A percentile compares a stretch with the other conserved stretches of the same genome.
Conservation (phyloP, 2,329 filamentous ascomycete genomes). For the Penicillium sp. region DNA sequence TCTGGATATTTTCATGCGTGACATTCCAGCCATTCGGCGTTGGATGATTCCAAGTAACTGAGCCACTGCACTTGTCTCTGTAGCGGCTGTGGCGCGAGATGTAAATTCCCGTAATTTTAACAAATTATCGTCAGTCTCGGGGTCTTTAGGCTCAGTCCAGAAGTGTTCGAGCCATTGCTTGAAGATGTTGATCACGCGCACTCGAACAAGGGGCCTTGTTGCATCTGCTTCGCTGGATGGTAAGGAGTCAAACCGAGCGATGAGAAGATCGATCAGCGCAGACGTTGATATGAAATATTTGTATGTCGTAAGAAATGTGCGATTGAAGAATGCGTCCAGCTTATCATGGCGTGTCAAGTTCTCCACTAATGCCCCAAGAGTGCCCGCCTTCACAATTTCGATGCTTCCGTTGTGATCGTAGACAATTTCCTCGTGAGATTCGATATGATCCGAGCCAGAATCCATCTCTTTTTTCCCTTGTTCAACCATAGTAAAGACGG, state of each 20-base stretch:
- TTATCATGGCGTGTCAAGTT: constrained; percentile 91
- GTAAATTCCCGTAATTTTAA: constrained; percentile 82
- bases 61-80: constrained; percentile 50
- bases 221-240: constrained; percentile 78
- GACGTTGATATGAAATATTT: constrained; percentile 83
- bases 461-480: neutral
- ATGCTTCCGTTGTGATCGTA: constrained; percentile 4
- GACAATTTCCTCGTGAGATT: constrained; percentile 10
- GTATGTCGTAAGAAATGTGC: constrained; percentile 92
- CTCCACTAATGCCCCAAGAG: constrained; percentile 82
- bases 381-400: constrained; percentile 53
- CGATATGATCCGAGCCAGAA: constrained; percentile 7
- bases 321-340: constrained; percentile 87
- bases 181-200: constrained; percentile 90
- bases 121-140: constrained; percentile 69
- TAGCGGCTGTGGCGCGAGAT: constrained; percentile 29
- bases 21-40: constrained; percentile 76
- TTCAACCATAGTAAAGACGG: constrained; percentile 1
- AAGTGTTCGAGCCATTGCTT: constrained; percentile 96
- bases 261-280: constrained; percentile 84
- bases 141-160: constrained; percentile 84
- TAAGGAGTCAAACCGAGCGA: constrained; percentile 83
- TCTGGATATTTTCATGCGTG: constrained; percentile 50
- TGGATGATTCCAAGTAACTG: constrained; percentile 81
- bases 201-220: constrained; percentile 87